phyloP scores from a whole-genome alignment of 2,329 filamentous ascomycete genomes.

The Aspergillus terreus region DNA sequence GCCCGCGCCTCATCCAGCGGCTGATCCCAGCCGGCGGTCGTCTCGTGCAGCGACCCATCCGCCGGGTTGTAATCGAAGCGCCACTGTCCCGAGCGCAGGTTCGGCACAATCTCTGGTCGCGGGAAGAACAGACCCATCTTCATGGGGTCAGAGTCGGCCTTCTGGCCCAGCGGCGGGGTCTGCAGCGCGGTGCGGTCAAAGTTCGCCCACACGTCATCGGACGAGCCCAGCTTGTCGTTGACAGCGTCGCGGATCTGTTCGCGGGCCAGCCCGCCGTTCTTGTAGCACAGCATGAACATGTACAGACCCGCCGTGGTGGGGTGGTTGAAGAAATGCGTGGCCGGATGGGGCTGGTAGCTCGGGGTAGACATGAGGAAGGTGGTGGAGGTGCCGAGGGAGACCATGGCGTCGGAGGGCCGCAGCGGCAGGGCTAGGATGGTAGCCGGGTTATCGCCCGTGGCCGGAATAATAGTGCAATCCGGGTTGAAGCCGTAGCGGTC shows the following conservation, averaged over 20 bases:
- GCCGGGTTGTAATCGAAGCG: slow-evolving; percentile 62
- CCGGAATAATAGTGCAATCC: slow-evolving; percentile 74
- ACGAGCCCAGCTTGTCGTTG: slow-evolving; percentile 49
- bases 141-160: slow-evolving; percentile 54
- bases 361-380: slow-evolving; percentile 97
- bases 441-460: slow-evolving; percentile 93
- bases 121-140: slow-evolving; percentile 94
- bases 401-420: slow-evolving; percentile 84
- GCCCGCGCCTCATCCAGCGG: slow-evolving; percentile 70
- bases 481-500: slow-evolving; percentile 70
- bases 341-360: slow-evolving; percentile 81
- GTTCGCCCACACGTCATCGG: slow-evolving; percentile 64
- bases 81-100: slow-evolving; percentile 81
- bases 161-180: slow-evolving; percentile 66
- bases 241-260: slow-evolving; percentile 84
- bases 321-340: slow-evolving; percentile 98
- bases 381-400: slow-evolving; percentile 89
- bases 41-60: slow-evolving; percentile 52
- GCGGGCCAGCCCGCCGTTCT: slow-evolving; percentile 90
- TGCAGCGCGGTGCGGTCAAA: slow-evolving; percentile 73
- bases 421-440: slow-evolving; percentile 91
- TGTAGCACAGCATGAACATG: slow-evolving; percentile 99
- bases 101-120: slow-evolving; percentile 91
- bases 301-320: slow-evolving; percentile 85
- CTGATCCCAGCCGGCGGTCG: slow-evolving; percentile 51